Evolutionary conservation across 208 protist species (phyloP), one percentile per base, ranked within the genome.

Genomic region (Porcisia hertigi): DNA sequence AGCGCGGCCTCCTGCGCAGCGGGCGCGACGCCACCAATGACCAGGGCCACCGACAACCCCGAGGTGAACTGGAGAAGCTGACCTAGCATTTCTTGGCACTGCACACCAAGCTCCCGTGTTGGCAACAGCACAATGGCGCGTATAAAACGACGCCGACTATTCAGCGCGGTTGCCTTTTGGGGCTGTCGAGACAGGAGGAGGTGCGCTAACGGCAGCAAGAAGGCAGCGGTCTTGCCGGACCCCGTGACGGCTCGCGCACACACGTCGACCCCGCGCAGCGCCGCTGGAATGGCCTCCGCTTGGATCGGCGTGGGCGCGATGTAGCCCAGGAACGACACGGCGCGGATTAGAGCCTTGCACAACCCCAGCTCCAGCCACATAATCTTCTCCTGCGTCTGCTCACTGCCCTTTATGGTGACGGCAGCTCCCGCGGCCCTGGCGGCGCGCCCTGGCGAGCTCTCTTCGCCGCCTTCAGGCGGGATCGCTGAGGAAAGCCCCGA

Each of bases 41-140:
- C 92, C 62, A 98, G 71, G 3, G 91, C 87, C 54, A 94, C 84
- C 39, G 76, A 89, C n/a, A 98, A 67, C 1, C 85, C 89, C 4
- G 89, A 82, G 0, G 90, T 94, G 80, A 93, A 94, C 69, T 80
- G 75, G 47, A 94, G 81, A 54, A 98, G 80, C 82, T 93, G 91
- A 43, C 79, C 59, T 23, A 96, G 77, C 92, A 98, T 95, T 12
- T 84, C 80, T 59, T 97, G 77, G 69, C 94, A 98, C 86, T 99
- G 96, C 78, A 97, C 86, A 14, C 97, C 98, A 14, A 99, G 83
- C 84, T 99, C 98, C 43, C 97, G 87, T 4, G 96, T 98, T 20
- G 96, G 97, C 49, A 98, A 78, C 30, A 99, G 82, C 49, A 97
- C 86, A 30, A 98, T 57, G 1, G 89, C 89, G 9, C 94, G 91